phyloP scores from a whole-genome alignment of 2,329 filamentous ascomycete genomes.

The Fusarium mangiferae region DNA sequence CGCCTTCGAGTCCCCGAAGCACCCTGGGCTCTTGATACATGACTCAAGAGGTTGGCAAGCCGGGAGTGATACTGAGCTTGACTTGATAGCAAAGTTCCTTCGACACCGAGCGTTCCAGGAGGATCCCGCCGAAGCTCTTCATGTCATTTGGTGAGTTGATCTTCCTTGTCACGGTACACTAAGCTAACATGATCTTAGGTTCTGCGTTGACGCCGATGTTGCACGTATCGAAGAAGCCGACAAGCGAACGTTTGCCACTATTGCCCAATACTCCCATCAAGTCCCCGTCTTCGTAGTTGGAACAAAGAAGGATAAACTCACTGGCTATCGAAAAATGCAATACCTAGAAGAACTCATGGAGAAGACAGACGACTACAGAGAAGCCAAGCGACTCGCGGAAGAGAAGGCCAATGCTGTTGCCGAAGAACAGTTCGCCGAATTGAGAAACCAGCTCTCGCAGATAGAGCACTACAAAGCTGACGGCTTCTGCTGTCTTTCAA shows the following conservation, averaged over 20 bases:
- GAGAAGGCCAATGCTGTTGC: conserved; percentile 36
- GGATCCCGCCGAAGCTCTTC: conserved; percentile 39
- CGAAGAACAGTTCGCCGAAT: conserved; percentile 36
- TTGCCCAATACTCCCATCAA: conserved; percentile 41
- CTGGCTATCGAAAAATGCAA: conserved; percentile 30
- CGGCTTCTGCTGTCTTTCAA: conserved; percentile 41
- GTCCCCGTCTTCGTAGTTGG: conserved; percentile 42
- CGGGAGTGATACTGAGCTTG: conserved; percentile 38
- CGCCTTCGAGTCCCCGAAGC: conserved; percentile 40
- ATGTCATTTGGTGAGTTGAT: conserved; percentile 33
- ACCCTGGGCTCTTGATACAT: conserved; percentile 40
- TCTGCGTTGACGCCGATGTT: conserved; percentile 41
- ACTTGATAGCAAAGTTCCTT: conserved; percentile 42
- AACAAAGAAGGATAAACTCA: conserved; percentile 43
- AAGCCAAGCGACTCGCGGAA: conserved; percentile 38
- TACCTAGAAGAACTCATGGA: conserved; percentile 41
- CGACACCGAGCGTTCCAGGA: conserved; percentile 41
- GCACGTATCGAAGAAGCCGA: conserved; percentile 42
- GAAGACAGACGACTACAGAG: conserved; percentile 39
- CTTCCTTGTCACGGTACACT: rapidly evolving
- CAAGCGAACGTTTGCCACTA: conserved; percentile 42
- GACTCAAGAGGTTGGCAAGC: conserved; percentile 43
- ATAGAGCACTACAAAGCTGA: conserved; percentile 44
- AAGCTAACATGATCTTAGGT: conserved; percentile 18
- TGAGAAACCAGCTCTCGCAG: conserved; percentile 37